These are phyloP conservation scores for Chlorella sp. DNA, from an alignment of 139 green algal species.

Conservation along the genomic window DNA sequence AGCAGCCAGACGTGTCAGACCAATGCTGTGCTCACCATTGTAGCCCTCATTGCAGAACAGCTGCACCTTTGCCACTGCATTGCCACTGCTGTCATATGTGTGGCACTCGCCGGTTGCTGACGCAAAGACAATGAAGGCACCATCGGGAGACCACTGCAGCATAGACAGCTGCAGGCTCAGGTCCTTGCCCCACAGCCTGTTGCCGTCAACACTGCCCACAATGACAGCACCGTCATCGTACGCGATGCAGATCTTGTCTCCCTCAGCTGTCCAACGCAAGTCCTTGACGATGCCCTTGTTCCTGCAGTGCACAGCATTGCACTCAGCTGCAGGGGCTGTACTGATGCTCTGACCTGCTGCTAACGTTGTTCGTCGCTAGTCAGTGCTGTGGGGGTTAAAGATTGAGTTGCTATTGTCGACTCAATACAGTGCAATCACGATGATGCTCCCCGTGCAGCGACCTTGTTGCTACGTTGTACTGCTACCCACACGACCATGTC, in stretches of 20 bases:
- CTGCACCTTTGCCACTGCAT: slow-evolving; percentile 60
- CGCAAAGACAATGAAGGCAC: slow-evolving; percentile 53
- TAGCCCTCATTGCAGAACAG: slow-evolving; percentile 64
- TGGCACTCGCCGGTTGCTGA: slow-evolving; percentile 56
- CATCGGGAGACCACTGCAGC: slow-evolving; percentile 70
- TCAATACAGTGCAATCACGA: background rate
- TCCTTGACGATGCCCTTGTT: slow-evolving; percentile 72
- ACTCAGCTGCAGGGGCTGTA: no score
- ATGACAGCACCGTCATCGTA: slow-evolving; percentile 85
- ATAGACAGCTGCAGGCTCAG: slow-evolving; percentile 50
- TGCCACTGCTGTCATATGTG: slow-evolving; percentile 71
- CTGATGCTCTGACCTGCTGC: no score
- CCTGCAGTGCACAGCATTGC: no score
- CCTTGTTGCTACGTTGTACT: no score
- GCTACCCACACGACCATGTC: background rate
- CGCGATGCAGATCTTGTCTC: slow-evolving; percentile 78
- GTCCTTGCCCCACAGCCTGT: slow-evolving; percentile 74
- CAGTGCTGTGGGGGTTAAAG: background rate
- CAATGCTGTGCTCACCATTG: slow-evolving; percentile 15
- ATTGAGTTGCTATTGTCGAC: background rate
- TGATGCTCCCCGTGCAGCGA: no score
- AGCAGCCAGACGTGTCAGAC: no score
- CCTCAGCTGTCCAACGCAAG: slow-evolving; percentile 74
- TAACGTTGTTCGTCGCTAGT: no score
- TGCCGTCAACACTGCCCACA: slow-evolving; percentile 71